A percentile compares a stretch with the other conserved stretches of the same genome.
These are phyloP conservation scores for Neonectria neomacrospora DNA, from an alignment of 2,329 filamentous ascomycete species.

Conservation along the genomic window DNA sequence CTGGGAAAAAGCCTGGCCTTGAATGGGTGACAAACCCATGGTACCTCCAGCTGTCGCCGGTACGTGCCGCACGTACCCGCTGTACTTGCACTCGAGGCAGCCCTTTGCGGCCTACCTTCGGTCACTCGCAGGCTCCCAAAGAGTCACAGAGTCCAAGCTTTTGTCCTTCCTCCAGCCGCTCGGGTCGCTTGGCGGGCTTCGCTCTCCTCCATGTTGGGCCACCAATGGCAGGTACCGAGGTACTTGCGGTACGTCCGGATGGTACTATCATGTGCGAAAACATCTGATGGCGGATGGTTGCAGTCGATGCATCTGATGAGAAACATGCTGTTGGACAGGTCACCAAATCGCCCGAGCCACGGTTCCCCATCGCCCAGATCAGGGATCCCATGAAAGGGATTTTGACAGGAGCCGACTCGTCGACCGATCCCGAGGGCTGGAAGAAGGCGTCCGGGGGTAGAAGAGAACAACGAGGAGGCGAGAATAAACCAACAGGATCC, in stretches of 20 bases:
- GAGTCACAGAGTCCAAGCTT: not conserved
- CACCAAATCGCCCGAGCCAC: constrained; percentile 11
- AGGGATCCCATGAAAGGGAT: not conserved
- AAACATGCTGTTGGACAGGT: constrained; percentile 19
- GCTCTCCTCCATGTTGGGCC: constrained; percentile 8
- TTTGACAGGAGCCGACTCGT: not conserved
- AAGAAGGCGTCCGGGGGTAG: not conserved
- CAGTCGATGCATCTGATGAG: constrained; percentile 18
- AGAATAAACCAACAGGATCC: not conserved
- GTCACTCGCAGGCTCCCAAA: constrained; percentile 5
- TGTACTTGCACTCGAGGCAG: constrained; percentile 21
- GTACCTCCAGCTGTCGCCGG: constrained; percentile 19
- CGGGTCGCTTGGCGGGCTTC: constrained; percentile 18
- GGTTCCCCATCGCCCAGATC: not conserved
- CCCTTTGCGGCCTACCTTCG: not conserved
- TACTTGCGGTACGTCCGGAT: constrained; percentile 26
- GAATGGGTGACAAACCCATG: constrained; percentile 14
- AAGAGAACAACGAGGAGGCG: not conserved
- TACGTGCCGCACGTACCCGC: constrained; percentile 34
- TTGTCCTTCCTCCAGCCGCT: not conserved
- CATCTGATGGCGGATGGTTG: constrained; percentile 17
- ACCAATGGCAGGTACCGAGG: constrained; percentile 21
- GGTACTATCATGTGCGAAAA: constrained; percentile 26
- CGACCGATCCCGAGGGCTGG: not conserved
- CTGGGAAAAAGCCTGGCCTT: not conserved